These are phyloP conservation scores for Fistulinella prunicolor DNA, from an alignment of 768 basidiomycete species.

Conservation along the genomic window DNA sequence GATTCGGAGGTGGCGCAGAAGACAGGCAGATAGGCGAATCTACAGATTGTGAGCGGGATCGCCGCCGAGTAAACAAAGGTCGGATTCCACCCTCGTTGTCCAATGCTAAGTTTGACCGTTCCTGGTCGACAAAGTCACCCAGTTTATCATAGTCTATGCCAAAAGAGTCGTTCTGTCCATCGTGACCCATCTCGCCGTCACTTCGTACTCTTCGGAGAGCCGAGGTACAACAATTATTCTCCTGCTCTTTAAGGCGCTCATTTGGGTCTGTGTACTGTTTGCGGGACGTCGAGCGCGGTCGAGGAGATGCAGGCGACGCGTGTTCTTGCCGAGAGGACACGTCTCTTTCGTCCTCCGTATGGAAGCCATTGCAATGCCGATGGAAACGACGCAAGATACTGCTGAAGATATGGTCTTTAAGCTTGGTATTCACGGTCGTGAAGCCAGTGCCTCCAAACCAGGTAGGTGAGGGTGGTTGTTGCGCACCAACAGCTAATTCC, in stretches of 20 bases:
- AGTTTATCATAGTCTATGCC: slow-evolving; percentile 40
- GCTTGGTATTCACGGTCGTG: slow-evolving; percentile 88
- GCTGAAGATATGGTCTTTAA: slow-evolving; percentile 95
- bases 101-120: slow-evolving; percentile 19
- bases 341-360: slow-evolving; percentile 59
- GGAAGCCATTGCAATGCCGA: slow-evolving; percentile 42
- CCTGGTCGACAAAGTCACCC: slow-evolving; percentile 19
- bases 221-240: slow-evolving; percentile 34
- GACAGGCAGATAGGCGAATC: slow-evolving; percentile 28
- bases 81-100: slow-evolving; percentile 22
- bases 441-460: slow-evolving; percentile 89
- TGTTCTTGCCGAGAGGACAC: slow-evolving; percentile 42
- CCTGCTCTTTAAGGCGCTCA: slow-evolving; percentile 40
- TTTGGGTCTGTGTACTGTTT: slow-evolving; percentile 25
- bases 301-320: slow-evolving; percentile 1
- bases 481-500: slow-evolving; percentile 33
- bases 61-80: slow-evolving; percentile 34
- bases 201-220: slow-evolving; percentile 64
- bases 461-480: slow-evolving; percentile 39
- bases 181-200: slow-evolving; percentile 45
- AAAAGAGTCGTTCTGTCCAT: slow-evolving; percentile 38
- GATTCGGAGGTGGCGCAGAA: slow-evolving; percentile 26
- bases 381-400: slow-evolving; percentile 77
- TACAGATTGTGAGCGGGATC: slow-evolving; percentile 42
- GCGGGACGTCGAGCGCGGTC: slow-evolving; percentile 16